A percentile compares a stretch with the other conserved stretches of the same genome.
These are phyloP conservation scores for Goffeauzyma gilvescens DNA, from an alignment of 768 basidiomycete species.

Conservation along the genomic window DNA sequence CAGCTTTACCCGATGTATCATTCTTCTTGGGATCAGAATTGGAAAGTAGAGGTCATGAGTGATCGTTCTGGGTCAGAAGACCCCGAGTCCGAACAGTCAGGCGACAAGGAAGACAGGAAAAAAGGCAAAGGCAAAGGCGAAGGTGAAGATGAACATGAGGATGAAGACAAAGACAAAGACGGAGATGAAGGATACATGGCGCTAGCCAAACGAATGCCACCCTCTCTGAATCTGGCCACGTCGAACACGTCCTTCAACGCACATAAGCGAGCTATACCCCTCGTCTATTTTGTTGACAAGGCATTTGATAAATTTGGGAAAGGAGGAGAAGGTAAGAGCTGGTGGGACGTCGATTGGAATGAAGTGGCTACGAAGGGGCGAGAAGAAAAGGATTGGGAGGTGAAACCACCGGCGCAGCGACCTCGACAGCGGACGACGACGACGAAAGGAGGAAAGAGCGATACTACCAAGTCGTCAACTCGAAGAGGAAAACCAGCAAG, in stretches of 20 bases:
- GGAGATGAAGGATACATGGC: constrained; percentile 12
- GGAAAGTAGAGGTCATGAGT: constrained; percentile 4
- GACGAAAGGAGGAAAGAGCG: constrained; percentile 4
- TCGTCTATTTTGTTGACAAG: constrained; percentile 9
- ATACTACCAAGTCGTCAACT: constrained; percentile 9
- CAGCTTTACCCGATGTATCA: constrained; percentile 17
- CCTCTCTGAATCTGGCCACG: background rate
- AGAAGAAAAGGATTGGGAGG: background rate
- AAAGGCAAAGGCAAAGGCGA: constrained; percentile 9
- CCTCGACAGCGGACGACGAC: too few species aligned
- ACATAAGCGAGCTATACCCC: constrained; percentile 7
- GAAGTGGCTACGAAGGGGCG: background rate
- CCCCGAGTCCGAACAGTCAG: constrained; percentile 12
- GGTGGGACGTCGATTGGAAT: constrained; percentile 10
- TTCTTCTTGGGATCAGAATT: constrained; percentile 17
- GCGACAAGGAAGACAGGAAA: constrained; percentile 8
- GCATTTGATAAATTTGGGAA: constrained; percentile 13
- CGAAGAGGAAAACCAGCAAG: too few species aligned
- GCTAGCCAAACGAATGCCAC: constrained; percentile 10
- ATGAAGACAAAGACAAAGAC: constrained; percentile 5
- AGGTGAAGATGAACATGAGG: constrained; percentile 10
- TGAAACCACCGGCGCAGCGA: too few species aligned
- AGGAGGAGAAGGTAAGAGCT: constrained; percentile 9
- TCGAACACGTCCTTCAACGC: constrained; percentile 5
- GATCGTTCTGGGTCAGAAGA: constrained; percentile 9